Evolutionary conservation across 345 rosid species (phyloP).

Genomic region (Cardamine resedifolia): DNA sequence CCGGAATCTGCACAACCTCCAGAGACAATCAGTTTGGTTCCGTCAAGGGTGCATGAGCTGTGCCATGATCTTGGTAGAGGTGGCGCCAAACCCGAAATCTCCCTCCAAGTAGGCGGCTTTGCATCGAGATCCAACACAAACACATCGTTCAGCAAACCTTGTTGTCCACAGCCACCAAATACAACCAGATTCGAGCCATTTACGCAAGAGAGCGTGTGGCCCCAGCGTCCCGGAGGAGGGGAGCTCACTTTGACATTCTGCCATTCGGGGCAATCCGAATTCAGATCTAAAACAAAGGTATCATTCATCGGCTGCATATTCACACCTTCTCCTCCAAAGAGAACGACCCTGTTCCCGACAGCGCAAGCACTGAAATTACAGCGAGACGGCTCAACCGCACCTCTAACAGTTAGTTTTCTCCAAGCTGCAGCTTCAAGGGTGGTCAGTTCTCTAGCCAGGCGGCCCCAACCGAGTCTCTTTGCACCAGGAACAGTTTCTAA

Average conservation of each 20-base stretch:
- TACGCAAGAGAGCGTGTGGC: slow-evolving; percentile 81
- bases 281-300: slow-evolving; percentile 80
- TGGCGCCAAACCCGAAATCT: slow-evolving; percentile 82
- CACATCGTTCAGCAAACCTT: slow-evolving; percentile 83
- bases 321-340: slow-evolving; percentile 91
- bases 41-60: slow-evolving; percentile 93
- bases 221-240: slow-evolving; percentile 93
- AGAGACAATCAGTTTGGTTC: slow-evolving; percentile 79
- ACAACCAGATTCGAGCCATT: slow-evolving; percentile 81
- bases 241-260: slow-evolving; percentile 83
- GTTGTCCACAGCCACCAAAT: slow-evolving; percentile 90
- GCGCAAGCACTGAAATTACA: slow-evolving; percentile 94
- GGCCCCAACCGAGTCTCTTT: slow-evolving; percentile 82
- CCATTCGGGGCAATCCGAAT: slow-evolving; percentile 77
- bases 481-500: slow-evolving; percentile 82
- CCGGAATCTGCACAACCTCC: slow-evolving; percentile 96
- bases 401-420: slow-evolving; percentile 87
- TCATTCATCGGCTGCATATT: slow-evolving; percentile 97
- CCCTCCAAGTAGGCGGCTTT: slow-evolving; percentile 86
- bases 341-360: slow-evolving; percentile 80
- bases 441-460: slow-evolving; percentile 80
- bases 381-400: slow-evolving; percentile 84
- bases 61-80: slow-evolving; percentile 93
- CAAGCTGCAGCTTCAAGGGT: slow-evolving; percentile 89
- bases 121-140: slow-evolving; percentile 83